A percentile compares a stretch with the other conserved stretches of the same genome.
Evolutionary conservation across 768 basidiomycete genomes (phyloP).

Genomic region (Steccherinum ochraceum): DNA sequence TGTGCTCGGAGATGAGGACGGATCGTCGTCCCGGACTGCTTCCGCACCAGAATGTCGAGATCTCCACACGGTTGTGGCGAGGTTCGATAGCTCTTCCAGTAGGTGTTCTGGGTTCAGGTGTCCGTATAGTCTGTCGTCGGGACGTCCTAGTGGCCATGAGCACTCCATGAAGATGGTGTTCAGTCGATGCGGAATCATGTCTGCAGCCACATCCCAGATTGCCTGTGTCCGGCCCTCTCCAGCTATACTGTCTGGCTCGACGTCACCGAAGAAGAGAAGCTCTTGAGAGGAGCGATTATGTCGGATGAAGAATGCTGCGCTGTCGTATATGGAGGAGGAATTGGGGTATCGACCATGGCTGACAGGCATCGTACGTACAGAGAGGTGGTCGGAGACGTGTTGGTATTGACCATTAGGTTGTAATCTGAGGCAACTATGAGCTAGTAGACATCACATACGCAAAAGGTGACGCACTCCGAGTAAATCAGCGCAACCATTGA

Average conservation of each 20-base stretch:
- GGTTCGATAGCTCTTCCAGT: slow-evolving; percentile 60
- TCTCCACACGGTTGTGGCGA: slow-evolving; percentile 64
- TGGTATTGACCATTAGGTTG: slow-evolving; percentile 49
- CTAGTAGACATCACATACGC: not conserved
- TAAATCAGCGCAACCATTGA: slow-evolving; percentile 57
- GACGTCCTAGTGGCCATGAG: slow-evolving; percentile 74
- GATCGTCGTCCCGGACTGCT: not conserved
- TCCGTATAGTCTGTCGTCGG: slow-evolving; percentile 66
- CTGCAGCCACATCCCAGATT: slow-evolving; percentile 82
- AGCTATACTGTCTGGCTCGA: slow-evolving; percentile 78
- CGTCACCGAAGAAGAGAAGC: slow-evolving; percentile 92
- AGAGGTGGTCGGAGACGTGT: slow-evolving; percentile 45
- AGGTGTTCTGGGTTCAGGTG: slow-evolving; percentile 83
- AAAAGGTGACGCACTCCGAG: slow-evolving; percentile 42
- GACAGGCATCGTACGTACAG: slow-evolving; percentile 61
- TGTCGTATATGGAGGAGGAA: slow-evolving; percentile 53
- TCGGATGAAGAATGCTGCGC: slow-evolving; percentile 81
- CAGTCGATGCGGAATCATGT: slow-evolving; percentile 60
- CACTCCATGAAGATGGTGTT: slow-evolving; percentile 92
- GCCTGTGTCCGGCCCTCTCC: slow-evolving; percentile 50
- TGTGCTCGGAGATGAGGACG: not conserved
- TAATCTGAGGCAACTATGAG: slow-evolving; percentile 4
- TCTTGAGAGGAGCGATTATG: slow-evolving; percentile 56
- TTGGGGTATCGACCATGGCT: slow-evolving; percentile 58
- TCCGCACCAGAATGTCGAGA: slow-evolving; percentile 25